Evolutionary conservation across 2,329 filamentous ascomycete genomes (phyloP).

Genomic region (Neospermospora avenae): DNA sequence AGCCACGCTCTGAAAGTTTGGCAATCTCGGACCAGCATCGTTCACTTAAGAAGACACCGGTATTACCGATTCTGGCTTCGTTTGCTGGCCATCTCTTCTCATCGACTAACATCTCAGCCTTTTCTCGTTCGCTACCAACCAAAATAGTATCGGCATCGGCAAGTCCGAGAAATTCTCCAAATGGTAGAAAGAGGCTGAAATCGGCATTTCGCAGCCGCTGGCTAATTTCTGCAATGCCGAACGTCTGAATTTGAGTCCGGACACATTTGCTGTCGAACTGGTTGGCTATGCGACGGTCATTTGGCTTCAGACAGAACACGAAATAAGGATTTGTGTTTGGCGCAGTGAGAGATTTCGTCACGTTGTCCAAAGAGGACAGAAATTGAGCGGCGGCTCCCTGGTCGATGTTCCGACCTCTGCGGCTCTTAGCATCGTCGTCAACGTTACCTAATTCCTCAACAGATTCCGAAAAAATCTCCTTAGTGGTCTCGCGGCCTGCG

Average conservation of each 20-base stretch:
- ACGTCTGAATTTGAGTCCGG: constrained; percentile 86
- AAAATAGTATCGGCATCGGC: constrained; percentile 80
- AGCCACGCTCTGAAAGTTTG: constrained; percentile 63
- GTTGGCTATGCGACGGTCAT: constrained; percentile 94
- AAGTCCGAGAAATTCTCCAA: constrained; percentile 89
- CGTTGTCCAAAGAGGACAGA: constrained; percentile 81
- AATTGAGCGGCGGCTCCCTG: constrained; percentile 94
- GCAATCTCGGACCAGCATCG: constrained; percentile 91
- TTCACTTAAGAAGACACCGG: constrained; percentile 93
- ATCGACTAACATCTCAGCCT: constrained; percentile 85
- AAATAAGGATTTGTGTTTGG: constrained; percentile 91
- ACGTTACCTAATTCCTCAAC: constrained; percentile 47
- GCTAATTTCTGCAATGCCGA: constrained; percentile 96
- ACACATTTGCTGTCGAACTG: constrained; percentile 99
- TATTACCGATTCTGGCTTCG: constrained; percentile 85
- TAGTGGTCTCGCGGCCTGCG: constrained; percentile 37
- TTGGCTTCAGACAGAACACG: constrained; percentile 95
- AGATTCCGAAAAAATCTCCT: constrained; percentile 26
- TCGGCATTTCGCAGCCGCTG: constrained; percentile 89
- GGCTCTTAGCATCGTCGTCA: constrained; percentile 40
- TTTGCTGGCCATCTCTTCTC: constrained; percentile 90
- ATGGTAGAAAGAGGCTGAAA: constrained; percentile 93
- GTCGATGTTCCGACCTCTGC: constrained; percentile 48
- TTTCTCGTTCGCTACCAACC: constrained; percentile 89
- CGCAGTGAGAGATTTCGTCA: constrained; percentile 80